Evolutionary conservation across 805 yeast species (phyloP), one percentile per base, ranked within the genome.

Genomic region (Pichia ethanolica): DNA sequence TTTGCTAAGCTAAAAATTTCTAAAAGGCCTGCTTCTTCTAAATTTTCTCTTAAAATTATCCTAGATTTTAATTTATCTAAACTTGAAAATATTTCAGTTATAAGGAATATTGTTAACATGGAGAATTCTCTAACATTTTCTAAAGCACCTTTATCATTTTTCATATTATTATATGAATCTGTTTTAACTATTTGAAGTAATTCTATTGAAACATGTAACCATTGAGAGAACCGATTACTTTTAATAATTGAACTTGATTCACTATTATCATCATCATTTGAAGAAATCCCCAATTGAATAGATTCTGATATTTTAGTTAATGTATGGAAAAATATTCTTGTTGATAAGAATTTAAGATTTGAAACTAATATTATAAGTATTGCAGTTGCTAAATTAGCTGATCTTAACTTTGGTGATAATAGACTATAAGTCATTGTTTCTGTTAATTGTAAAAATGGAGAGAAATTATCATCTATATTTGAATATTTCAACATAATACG

Each of bases 371-470:
- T 74, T 28, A 79, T 74, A 46, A 89, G 68, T 54, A 90, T 77
- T 53, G 90, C 97, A 1, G 91, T 83, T 1, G 89, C 93, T 36
- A 83, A 71, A 56, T 81, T 84, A 55, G 96, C 72, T 0, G 97
- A 89, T 3, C 82, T 70, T 35, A 89, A 68, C 48, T 87, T 74
- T 0, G 89, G 82, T 4, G 97, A 87, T 8, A 85, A 63, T 42
- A 93, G 68, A 8, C 93, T 86, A 36, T 86, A 81, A 0, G 87
- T 70, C 7, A 89, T 72, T 1, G 93, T 79, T 35, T 75, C 78
- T 9, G 84, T 69, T 55, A 78, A 70, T 11, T 71, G 58, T 35
- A 68, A 68, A 7, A 73, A 76, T 49, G 63, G 72, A 51, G 68
- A 56, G 0, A 80, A 80, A 52, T 80, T 73, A 47, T 77, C 81